Evolutionary conservation across 306 rosid genomes (phyloP).

Genomic region (Hippophae tibetana): DNA sequence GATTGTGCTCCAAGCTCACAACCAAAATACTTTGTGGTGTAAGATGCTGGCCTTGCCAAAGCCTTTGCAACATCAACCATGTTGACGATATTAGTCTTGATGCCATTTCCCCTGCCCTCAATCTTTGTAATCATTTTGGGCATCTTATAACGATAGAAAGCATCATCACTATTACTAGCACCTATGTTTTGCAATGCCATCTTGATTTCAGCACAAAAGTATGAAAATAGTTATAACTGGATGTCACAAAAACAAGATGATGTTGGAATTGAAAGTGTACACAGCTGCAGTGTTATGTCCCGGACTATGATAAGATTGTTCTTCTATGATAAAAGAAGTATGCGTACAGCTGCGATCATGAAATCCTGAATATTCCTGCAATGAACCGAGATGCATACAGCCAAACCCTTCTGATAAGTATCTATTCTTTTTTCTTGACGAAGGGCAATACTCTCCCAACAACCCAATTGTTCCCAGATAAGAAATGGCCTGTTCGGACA

Average conservation of each 20-base stretch:
- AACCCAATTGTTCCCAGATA: slow-evolving; percentile 48
- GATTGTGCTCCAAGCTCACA: slow-evolving; percentile 23
- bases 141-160: slow-evolving; percentile 70
- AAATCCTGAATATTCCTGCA: slow-evolving; percentile 30
- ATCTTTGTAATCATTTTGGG: slow-evolving; percentile 62
- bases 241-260: slow-evolving; percentile 14
- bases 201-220: slow-evolving; percentile 21
- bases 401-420: slow-evolving; percentile 19
- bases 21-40: slow-evolving; percentile 60
- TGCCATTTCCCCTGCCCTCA: slow-evolving; percentile 71
- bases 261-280: neutral
- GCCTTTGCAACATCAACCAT: slow-evolving; percentile 69
- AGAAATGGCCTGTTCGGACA: slow-evolving; percentile 55
- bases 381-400: slow-evolving; percentile 51
- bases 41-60: slow-evolving; percentile 55
- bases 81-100: slow-evolving; percentile 58
- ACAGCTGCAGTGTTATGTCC: slow-evolving; percentile 10
- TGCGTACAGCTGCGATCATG: slow-evolving; percentile 29
- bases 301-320: slow-evolving; percentile 16
- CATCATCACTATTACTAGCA: slow-evolving; percentile 57
- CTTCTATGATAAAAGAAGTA: slow-evolving; percentile 17
- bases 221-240: neutral
- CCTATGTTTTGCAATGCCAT: slow-evolving; percentile 68
- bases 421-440: slow-evolving; percentile 43
- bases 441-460: slow-evolving; percentile 49